Percentiles rank a stretch among this genome's conserved stretches.
phyloP scores from a whole-genome alignment of 306 rosid genomes.

The Senna siamea region DNA sequence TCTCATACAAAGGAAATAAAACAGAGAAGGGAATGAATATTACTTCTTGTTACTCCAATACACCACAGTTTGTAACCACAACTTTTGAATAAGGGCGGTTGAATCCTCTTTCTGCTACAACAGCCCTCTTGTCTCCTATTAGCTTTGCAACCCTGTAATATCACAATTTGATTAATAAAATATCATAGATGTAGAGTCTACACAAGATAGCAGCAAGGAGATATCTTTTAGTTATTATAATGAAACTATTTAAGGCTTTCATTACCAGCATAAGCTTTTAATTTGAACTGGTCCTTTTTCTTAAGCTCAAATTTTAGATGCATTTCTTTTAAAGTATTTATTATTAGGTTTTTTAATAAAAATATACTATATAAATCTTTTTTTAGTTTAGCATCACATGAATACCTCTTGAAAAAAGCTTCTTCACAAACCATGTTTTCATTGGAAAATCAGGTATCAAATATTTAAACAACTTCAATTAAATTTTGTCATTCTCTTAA shows the following conservation, averaged over 20 bases:
- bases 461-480: too few relatives aligned
- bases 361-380: too few relatives aligned
- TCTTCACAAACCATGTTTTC: too few relatives aligned
- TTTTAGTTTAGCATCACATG: too few relatives aligned
- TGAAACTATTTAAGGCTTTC: not conserved
- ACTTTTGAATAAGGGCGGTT: slow-evolving; percentile 71
- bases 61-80: slow-evolving; percentile 59
- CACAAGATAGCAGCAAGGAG: not conserved
- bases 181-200: not conserved
- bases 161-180: not conserved
- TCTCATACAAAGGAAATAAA: slow-evolving; percentile 1
- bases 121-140: slow-evolving; percentile 73
- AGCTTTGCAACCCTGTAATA: slow-evolving; percentile 70
- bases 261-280: not conserved
- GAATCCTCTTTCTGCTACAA: slow-evolving; percentile 77
- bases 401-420: too few relatives aligned
- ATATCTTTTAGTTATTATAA: too few relatives aligned
- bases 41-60: slow-evolving; percentile 35
- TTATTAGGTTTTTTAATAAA: too few relatives aligned
- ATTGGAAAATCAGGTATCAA: too few relatives aligned
- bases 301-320: too few relatives aligned
- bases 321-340: too few relatives aligned
- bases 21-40: not conserved
- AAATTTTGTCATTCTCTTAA: too few relatives aligned
- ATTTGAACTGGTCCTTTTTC: too few relatives aligned